Evolutionary conservation across 495 filamentous ascomycete genomes (phyloP).

Genomic region (Letharia columbiana): DNA sequence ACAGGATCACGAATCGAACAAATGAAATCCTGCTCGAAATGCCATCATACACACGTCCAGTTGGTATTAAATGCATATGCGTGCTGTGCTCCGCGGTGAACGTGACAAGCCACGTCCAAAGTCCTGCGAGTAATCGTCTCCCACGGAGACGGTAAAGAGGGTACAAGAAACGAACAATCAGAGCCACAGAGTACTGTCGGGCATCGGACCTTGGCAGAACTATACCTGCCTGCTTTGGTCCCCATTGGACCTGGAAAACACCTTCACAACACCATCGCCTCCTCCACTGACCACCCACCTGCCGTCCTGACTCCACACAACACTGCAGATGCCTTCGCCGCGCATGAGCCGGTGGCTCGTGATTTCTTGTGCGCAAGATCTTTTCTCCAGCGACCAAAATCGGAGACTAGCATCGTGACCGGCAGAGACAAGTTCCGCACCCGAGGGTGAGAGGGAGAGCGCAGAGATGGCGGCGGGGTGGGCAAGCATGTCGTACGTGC

Average conservation of each 20-base stretch:
- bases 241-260: conserved; percentile 59
- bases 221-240: background rate
- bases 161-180: background rate
- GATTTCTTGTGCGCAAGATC: conserved; percentile 87
- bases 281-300: conserved; percentile 90
- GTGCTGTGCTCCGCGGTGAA: background rate
- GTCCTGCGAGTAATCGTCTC: background rate
- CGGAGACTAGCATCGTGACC: conserved; percentile 91
- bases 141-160: no score
- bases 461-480: conserved; percentile 88
- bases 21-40: background rate
- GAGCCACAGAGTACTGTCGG: background rate
- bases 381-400: conserved; percentile 96
- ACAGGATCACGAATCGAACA: background rate
- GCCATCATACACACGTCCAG: background rate
- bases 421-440: conserved; percentile 86
- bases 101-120: background rate
- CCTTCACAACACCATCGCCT: conserved; percentile 95
- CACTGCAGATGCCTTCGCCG: conserved; percentile 85
- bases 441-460: conserved; percentile 83
- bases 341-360: conserved; percentile 85
- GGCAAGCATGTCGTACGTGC: conserved; percentile 96
- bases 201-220: background rate
- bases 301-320: conserved; percentile 91
- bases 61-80: conserved; percentile 5